phyloP scores from a whole-genome alignment of 805 yeast genomes.

The Hanseniaspora singularis region DNA sequence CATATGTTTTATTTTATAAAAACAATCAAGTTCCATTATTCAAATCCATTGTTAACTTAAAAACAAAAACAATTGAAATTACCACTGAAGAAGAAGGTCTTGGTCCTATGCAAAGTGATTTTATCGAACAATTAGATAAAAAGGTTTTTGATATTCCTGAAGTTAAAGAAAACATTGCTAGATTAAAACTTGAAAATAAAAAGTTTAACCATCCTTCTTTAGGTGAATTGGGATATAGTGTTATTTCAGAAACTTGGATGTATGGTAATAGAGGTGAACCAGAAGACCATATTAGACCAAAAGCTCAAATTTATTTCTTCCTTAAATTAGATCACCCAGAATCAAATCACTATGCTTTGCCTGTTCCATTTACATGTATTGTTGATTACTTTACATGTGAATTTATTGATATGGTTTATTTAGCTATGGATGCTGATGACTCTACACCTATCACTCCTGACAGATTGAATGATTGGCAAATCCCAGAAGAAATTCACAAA shows the following conservation, averaged over 20 bases:
- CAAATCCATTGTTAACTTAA: slow-evolving; percentile 61
- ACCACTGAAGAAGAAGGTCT: slow-evolving; percentile 45
- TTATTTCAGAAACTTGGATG: slow-evolving; percentile 73
- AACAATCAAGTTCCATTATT: slow-evolving; percentile 41
- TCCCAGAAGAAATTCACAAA: slow-evolving; percentile 42
- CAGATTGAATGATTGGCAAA: slow-evolving; percentile 23
- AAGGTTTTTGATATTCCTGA: slow-evolving; percentile 42
- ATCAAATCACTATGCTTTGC: slow-evolving; percentile 65
- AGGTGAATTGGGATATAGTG: slow-evolving; percentile 25
- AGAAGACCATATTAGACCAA: slow-evolving; percentile 39
- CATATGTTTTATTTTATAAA: slow-evolving; percentile 55
- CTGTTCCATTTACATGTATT: slow-evolving; percentile 62
- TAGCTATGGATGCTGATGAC: slow-evolving; percentile 62
- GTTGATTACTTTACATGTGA: slow-evolving; percentile 49
- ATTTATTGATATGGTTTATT: slow-evolving; percentile 58
- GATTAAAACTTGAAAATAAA: slow-evolving; percentile 48
- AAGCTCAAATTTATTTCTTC: slow-evolving; percentile 66
- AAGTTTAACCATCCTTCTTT: slow-evolving; percentile 23
- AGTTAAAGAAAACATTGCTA: slow-evolving; percentile 52
- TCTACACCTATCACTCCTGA: slow-evolving; percentile 8
- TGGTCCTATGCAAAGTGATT: slow-evolving; percentile 65
- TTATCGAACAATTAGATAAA: slow-evolving; percentile 43
- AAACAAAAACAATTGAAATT: slow-evolving; percentile 50
- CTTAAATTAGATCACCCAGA: slow-evolving; percentile 55
- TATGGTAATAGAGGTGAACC: slow-evolving; percentile 56